phyloP scores from a whole-genome alignment of 768 basidiomycete species.

The Lactarius tabidus region DNA sequence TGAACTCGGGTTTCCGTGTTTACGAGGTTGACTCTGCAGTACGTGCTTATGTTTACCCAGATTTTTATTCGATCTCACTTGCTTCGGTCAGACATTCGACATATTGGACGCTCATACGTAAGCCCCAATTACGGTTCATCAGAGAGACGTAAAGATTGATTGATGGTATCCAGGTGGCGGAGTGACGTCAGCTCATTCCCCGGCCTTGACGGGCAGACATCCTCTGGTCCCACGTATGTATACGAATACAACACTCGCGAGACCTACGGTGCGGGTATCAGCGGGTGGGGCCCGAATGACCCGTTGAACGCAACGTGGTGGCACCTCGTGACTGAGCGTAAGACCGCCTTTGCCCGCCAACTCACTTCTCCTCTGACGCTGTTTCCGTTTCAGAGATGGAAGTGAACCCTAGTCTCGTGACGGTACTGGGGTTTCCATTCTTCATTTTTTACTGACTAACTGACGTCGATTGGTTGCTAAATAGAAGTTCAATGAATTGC shows the following conservation, averaged over 20 bases:
- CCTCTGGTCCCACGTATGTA: conserved; percentile 56
- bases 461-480: conserved; percentile 6
- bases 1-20: conserved; percentile 75
- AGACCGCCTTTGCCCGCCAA: conserved; percentile 23
- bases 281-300: conserved; percentile 56
- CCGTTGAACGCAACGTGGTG: conserved; percentile 82
- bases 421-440: conserved; percentile 36
- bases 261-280: conserved; percentile 55
- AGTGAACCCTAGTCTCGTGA: conserved; percentile 50
- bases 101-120: conserved; percentile 75
- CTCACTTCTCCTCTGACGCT: not conserved
- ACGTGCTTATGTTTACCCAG: conserved; percentile 27
- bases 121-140: conserved; percentile 28
- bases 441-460: not conserved
- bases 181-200: conserved; percentile 57
- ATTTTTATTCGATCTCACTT: not conserved
- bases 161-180: conserved; percentile 46
- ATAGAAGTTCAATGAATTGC: conserved; percentile 63
- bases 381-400: conserved; percentile 49
- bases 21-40: conserved; percentile 71
- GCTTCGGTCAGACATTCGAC: conserved; percentile 57
- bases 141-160: not conserved
- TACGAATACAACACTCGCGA: conserved; percentile 68
- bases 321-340: conserved; percentile 74
- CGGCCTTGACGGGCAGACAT: conserved; percentile 51